A percentile compares a stretch with the other conserved stretches of the same genome.
These are phyloP conservation scores for Kokia cookei DNA, from an alignment of 441 rosid species.

Conservation along the genomic window DNA sequence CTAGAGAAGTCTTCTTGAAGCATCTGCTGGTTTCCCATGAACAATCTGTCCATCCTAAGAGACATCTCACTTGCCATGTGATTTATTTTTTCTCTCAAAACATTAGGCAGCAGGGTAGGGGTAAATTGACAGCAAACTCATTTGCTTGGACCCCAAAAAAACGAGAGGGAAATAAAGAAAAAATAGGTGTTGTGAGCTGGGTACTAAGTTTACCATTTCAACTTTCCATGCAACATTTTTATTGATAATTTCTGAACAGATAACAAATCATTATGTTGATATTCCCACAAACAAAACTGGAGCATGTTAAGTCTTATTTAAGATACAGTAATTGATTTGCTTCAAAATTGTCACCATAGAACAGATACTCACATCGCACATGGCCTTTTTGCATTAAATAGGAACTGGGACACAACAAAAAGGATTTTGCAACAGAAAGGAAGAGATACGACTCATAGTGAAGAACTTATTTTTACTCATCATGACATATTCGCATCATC, in stretches of 20 bases:
- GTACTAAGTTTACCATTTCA: not conserved
- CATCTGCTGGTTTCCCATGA: slow-evolving; percentile 29
- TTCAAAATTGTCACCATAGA: not conserved
- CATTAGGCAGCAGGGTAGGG: not conserved
- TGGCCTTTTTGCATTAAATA: not conserved
- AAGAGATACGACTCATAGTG: not conserved
- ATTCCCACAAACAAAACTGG: not conserved
- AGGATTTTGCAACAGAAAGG: not conserved
- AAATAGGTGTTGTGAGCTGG: not conserved
- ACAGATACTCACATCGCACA: not conserved
- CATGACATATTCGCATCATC: not conserved
- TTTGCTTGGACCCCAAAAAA: not conserved
- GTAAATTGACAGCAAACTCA: not conserved
- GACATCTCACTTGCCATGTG: slow-evolving; percentile 21
- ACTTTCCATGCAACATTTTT: not conserved
- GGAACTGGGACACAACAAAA: not conserved
- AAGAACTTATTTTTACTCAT: not conserved
- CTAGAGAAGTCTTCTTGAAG: slow-evolving; percentile 48
- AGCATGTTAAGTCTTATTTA: not conserved
- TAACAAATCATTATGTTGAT: not conserved
- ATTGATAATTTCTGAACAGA: not conserved
- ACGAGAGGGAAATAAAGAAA: not conserved
- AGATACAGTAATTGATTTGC: not conserved
- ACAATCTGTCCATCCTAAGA: slow-evolving; percentile 34
- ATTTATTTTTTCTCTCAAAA: slow-evolving; percentile 26